Percentiles rank a stretch among this genome's conserved stretches.
Conservation (phyloP, 768 basidiomycete species). For the Termitomyces sp. region DNA sequence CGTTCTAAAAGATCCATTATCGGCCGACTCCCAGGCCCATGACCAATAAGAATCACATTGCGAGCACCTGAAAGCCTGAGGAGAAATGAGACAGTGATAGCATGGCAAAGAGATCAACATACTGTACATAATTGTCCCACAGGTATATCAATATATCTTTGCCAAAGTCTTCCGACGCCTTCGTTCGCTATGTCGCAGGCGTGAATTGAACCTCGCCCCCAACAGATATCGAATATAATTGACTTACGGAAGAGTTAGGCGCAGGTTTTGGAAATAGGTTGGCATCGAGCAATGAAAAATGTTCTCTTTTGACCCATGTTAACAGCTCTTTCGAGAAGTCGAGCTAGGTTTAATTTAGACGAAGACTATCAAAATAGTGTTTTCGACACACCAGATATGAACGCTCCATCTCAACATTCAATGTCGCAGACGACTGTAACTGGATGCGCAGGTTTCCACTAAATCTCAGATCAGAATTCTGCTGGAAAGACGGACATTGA, state of each 20-base stretch:
- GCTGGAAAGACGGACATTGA: not conserved
- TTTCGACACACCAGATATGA: constrained; percentile 67
- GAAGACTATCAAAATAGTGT: not conserved
- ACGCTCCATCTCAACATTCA: constrained; percentile 71
- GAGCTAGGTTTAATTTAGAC: constrained; percentile 42
- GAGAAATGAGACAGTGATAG: not conserved
- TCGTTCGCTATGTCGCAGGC: constrained; percentile 28
- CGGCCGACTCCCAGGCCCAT: constrained; percentile 77
- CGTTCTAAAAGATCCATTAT: constrained; percentile 69
- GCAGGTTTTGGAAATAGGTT: constrained; percentile 72
- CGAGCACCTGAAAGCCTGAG: constrained; percentile 66
- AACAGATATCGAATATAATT: not conserved
- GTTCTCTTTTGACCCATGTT: constrained; percentile 62
- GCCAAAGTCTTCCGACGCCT: constrained; percentile 37
- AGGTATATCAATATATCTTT: constrained; percentile 71
- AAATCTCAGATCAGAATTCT: not conserved
- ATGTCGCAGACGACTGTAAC: constrained; percentile 64
- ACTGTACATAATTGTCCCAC: constrained; percentile 98
- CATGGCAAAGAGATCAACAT: constrained; percentile 19
- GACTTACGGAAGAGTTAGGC: constrained; percentile 26
- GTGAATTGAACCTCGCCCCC: not conserved
- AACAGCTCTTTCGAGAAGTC: constrained; percentile 81
- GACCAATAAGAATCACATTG: constrained; percentile 78
- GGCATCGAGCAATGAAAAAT: constrained; percentile 78
- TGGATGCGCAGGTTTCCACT: constrained; percentile 89